phyloP scores from a whole-genome alignment of 257 asterid species.

The Solanum virginianum region DNA sequence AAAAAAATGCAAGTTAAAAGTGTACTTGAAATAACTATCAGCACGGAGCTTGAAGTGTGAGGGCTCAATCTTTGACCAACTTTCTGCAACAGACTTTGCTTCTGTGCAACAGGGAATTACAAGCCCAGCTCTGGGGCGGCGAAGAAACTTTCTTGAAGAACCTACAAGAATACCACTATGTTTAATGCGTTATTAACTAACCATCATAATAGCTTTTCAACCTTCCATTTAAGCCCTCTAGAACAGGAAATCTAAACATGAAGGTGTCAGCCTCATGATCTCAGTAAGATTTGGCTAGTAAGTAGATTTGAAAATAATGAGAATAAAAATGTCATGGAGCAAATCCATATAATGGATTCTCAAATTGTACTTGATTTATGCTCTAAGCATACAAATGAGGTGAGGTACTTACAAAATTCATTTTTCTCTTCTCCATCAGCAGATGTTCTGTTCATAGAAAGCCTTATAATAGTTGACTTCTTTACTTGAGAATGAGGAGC shows the following conservation, averaged over 20 bases:
- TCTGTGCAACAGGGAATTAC: conserved; percentile 46
- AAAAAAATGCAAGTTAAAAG: background rate
- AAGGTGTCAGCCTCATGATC: background rate
- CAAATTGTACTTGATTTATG: background rate
- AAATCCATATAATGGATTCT: background rate
- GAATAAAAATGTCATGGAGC: background rate
- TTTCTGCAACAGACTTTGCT: conserved; percentile 42
- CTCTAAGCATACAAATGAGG: background rate
- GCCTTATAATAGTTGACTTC: conserved; percentile 68
- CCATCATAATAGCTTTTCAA: background rate
- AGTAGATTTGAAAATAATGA: background rate
- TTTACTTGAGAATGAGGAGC: conserved; percentile 42
- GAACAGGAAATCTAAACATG: background rate
- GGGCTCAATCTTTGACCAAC: conserved; percentile 65
- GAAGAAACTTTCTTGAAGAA: conserved; percentile 38
- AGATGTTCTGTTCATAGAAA: conserved; percentile 68
- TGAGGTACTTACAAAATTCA: conserved; percentile 38
- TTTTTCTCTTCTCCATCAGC: conserved; percentile 50
- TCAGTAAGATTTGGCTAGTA: background rate
- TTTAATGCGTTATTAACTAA: background rate
- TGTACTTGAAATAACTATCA: conserved; percentile 64
- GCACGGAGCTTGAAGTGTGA: conserved; percentile 74
- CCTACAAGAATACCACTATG: conserved; percentile 17
- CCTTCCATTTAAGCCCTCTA: background rate
- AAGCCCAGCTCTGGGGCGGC: conserved; percentile 64